These are phyloP conservation scores for Penicillium occitanis DNA, from an alignment of 2,329 filamentous ascomycete genomes.

Conservation along the genomic window DNA sequence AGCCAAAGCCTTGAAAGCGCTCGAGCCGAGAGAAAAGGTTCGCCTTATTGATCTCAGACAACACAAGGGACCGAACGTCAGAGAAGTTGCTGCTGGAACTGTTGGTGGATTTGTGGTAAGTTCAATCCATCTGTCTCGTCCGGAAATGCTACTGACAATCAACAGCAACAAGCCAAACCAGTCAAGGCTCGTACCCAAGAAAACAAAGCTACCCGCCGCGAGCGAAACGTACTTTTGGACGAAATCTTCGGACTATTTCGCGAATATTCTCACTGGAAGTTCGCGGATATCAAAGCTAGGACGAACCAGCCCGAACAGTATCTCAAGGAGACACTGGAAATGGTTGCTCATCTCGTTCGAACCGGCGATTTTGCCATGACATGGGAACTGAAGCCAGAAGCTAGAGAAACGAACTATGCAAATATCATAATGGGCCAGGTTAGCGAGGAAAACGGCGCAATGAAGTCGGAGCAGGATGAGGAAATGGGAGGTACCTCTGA, in stretches of 20 bases:
- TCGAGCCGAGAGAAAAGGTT: conserved; percentile 60
- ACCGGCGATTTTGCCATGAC: conserved; percentile 80
- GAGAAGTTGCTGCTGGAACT: conserved; percentile 50
- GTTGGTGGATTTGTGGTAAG: conserved; percentile 47
- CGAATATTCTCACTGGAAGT: conserved; percentile 88
- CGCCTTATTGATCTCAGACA: conserved; percentile 49
- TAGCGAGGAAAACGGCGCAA: conserved; percentile 54
- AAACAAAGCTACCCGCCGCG: conserved; percentile 86
- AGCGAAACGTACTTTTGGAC: conserved; percentile 83
- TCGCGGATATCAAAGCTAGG: conserved; percentile 75
- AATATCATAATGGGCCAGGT: conserved; percentile 46
- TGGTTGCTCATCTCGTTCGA: conserved; percentile 79
- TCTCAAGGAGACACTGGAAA: conserved; percentile 78
- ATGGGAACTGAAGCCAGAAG: conserved; percentile 76
- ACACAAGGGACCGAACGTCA: conserved; percentile 58
- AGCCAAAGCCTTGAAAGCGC: conserved; percentile 58
- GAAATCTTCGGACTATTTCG: conserved; percentile 80
- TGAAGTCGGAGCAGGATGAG: conserved; percentile 36
- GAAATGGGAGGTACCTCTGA: conserved; percentile 54
- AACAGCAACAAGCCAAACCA: conserved; percentile 52
- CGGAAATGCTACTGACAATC: conserved; percentile 5
- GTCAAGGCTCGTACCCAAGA: conserved; percentile 59
- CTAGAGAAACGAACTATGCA: conserved; percentile 55
- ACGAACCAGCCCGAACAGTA: conserved; percentile 91
- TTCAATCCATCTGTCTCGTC: conserved; percentile 26